Evolutionary conservation across 1,139 yeast genomes (phyloP).

Genomic region (Geotrichum europaeum): DNA sequence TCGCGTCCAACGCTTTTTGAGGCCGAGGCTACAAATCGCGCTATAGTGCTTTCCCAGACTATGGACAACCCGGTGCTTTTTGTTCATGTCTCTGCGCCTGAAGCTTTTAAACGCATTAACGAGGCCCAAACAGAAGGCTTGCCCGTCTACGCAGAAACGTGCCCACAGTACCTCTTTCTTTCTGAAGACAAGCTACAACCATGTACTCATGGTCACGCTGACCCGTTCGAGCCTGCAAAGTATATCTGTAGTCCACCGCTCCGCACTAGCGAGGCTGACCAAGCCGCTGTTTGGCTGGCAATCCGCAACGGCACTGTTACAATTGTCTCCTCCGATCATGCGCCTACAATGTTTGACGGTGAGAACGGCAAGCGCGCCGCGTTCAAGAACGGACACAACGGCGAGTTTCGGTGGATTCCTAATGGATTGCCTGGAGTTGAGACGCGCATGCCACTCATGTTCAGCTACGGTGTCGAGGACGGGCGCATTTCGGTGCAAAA

Average conservation of each 20-base stretch:
- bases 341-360: conserved; percentile 41
- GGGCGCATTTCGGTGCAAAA: conserved; percentile 39
- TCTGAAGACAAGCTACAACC: conserved; percentile 36
- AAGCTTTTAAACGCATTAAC: conserved; percentile 40
- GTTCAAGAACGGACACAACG: conserved; percentile 34
- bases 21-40: conserved; percentile 47
- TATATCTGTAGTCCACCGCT: conserved; percentile 47
- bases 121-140: conserved; percentile 39
- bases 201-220: conserved; percentile 20
- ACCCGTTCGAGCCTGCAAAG: conserved; percentile 42
- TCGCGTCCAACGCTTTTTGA: conserved; percentile 44
- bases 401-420: conserved; percentile 41
- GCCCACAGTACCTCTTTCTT: conserved; percentile 45
- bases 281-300: conserved; percentile 43
- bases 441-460: conserved; percentile 41
- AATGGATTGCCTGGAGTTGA: conserved; percentile 45
- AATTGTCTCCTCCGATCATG: conserved; percentile 44
- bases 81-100: conserved; percentile 45
- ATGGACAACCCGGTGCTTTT: conserved; percentile 43
- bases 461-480: conserved; percentile 41
- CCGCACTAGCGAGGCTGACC: conserved; percentile 37
- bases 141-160: conserved; percentile 44
- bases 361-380: conserved; percentile 33
- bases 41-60: conserved; percentile 39
- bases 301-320: conserved; percentile 45